Base-by-base conservation (phyloP, 1,284 basidiomycete genomes). In the Trichosporon coremiiforme region DNA sequence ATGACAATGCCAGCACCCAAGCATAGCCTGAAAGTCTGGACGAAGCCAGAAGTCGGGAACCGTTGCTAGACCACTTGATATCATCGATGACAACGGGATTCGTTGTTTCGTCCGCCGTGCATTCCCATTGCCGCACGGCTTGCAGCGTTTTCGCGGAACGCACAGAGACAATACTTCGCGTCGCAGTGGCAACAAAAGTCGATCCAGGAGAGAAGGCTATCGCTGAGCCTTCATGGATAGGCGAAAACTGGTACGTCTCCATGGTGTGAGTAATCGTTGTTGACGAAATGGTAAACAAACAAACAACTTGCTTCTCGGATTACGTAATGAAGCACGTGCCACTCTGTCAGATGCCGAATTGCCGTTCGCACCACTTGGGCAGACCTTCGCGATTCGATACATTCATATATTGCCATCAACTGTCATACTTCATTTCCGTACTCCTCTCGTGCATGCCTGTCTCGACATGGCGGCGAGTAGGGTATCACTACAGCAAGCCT, bases 11-110 rank as follows among this genome's bases (percentile, higher is more conserved):
- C 68, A 82, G 83, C 4, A 93, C 86, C 79, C 90, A 89, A 10
- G 74, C 77, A 31, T 88, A 79, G 0, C 89, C 90, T 41, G 84
- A 79, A 74, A 88, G 89, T 7, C 88, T 86, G 71, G 88, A 91
- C 25, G 89, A 89, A 8, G 90, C 91, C 13, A 95, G 83, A 60
- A 95, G 84, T 77, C 91, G 91, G 77, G 92, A 89, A 0, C 92
- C 92, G 76, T 94, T 91, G 75, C 87, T 88, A 10, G 92, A 92
- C 92, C 93, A 95, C 5, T 87, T 88, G 1, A 91, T 85, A 74
- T 91, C 89, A 29, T 91, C 90, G 76, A 95, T 89, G 77, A 55
- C 33, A 13, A 73, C 29, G 6, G 41, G 17, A 36, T 50, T 66
- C 9, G 69, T n/a, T n/a, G 72, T 15, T 15, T 72, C 55, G 12